Percentiles rank a stretch among this genome's conserved stretches.
Conservation (phyloP, 768 basidiomycete genomes). For the Coprinopsis strossmayeri region DNA sequence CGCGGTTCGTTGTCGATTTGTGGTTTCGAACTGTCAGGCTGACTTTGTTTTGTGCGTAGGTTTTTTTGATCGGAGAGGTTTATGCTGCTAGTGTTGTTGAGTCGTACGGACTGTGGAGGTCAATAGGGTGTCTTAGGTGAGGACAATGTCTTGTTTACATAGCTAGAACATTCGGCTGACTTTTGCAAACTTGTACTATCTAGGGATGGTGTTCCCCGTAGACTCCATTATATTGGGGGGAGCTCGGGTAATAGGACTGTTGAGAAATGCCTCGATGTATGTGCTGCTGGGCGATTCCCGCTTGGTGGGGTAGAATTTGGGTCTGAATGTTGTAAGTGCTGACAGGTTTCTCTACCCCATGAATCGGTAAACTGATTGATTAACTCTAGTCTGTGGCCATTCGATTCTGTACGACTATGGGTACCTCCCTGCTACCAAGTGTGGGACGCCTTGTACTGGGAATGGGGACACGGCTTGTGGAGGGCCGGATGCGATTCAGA, state of each 20-base stretch:
- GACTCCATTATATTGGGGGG: neutral
- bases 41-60: too few species aligned
- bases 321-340: slow-evolving; percentile 22
- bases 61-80: too few species aligned
- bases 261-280: neutral
- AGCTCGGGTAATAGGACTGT: neutral
- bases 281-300: neutral
- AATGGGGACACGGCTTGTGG: slow-evolving; percentile 16
- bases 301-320: slow-evolving; percentile 15
- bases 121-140: neutral
- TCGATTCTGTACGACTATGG: slow-evolving; percentile 15
- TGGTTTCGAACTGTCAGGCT: too few species aligned
- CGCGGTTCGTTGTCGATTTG: too few species aligned
- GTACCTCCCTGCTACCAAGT: neutral
- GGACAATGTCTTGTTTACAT: too few species aligned
- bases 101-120: too few species aligned
- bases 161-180: neutral
- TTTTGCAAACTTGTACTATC: neutral
- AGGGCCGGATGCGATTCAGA: slow-evolving; percentile 15
- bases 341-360: too few species aligned
- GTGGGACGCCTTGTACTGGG: slow-evolving; percentile 14
- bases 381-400: slow-evolving; percentile 18
- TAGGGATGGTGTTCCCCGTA: neutral
- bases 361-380: too few species aligned
- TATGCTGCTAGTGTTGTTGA: too few species aligned